phyloP scores from a whole-genome alignment of 2,329 filamentous ascomycete genomes.

The Aspergillus awamori region DNA sequence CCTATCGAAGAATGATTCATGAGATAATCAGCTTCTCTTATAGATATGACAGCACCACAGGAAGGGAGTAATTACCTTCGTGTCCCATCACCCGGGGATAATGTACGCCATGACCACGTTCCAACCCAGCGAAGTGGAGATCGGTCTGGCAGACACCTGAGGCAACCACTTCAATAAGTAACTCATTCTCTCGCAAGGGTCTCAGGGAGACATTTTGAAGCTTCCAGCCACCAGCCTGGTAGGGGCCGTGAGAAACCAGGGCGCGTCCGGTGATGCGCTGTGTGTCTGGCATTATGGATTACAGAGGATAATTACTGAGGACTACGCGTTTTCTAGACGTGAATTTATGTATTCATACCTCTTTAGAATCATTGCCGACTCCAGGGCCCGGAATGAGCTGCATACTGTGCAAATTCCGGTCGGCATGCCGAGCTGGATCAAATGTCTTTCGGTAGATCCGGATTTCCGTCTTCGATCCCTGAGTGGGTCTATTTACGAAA shows the following conservation, averaged over 20 bases:
- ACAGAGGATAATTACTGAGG: no score
- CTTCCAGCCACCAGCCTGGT: slow-evolving; percentile 20
- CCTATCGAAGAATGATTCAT: background rate
- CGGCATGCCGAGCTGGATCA: background rate
- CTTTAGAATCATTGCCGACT: background rate
- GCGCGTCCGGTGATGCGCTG: slow-evolving; percentile 2
- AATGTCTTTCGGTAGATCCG: background rate
- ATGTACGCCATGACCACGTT: slow-evolving; percentile 39
- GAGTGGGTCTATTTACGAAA: background rate
- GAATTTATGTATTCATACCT: background rate
- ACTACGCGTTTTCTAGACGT: no score
- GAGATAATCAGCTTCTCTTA: slow-evolving; percentile 1
- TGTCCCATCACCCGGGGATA: slow-evolving; percentile 57
- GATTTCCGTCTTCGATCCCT: background rate
- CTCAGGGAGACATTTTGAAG: slow-evolving; percentile 16
- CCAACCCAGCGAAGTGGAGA: slow-evolving; percentile 49
- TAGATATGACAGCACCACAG: background rate
- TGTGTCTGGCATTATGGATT: background rate
- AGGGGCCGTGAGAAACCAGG: slow-evolving; percentile 20
- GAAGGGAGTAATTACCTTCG: slow-evolving; percentile 45
- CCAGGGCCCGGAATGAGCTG: background rate
- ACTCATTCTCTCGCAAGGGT: slow-evolving; percentile 45
- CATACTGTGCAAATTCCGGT: background rate
- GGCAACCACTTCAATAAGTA: slow-evolving; percentile 57
- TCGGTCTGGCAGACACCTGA: slow-evolving; percentile 61